Percentiles rank a stretch among this genome's conserved stretches.
phyloP scores from a whole-genome alignment of 75 land plant species.

The Larix kaempferi region DNA sequence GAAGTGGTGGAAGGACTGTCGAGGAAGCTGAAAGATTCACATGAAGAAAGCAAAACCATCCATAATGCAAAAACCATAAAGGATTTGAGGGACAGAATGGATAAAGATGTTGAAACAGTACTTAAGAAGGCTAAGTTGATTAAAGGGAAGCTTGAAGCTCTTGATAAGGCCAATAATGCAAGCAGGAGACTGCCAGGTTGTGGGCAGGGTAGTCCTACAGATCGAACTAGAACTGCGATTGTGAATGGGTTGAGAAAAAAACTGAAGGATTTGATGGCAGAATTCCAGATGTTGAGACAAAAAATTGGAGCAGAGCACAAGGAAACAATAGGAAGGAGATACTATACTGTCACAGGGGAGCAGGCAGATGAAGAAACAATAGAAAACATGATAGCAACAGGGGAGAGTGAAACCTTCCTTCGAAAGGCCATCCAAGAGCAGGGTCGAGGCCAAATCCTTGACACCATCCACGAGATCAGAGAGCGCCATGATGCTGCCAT shows the following conservation, averaged over 20 bases:
- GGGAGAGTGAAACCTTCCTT: slow-evolving; percentile 62
- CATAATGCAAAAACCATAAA: slow-evolving; percentile 68
- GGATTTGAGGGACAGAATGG: slow-evolving; percentile 53
- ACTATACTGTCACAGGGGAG: slow-evolving; percentile 81
- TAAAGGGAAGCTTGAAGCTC: slow-evolving; percentile 53
- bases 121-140: slow-evolving; percentile 53
- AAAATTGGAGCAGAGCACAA: slow-evolving; percentile 67
- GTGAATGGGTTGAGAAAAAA: slow-evolving; percentile 65
- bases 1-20: slow-evolving; percentile 42
- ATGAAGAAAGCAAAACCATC: slow-evolving; percentile 61
- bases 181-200: slow-evolving; percentile 46
- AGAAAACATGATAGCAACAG: slow-evolving; percentile 70
- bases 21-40: slow-evolving; percentile 41
- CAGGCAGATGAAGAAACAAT: slow-evolving; percentile 60
- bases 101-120: slow-evolving; percentile 49
- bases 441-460: slow-evolving; percentile 70
- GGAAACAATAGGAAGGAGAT: slow-evolving; percentile 74
- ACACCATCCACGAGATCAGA: slow-evolving; percentile 78
- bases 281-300: slow-evolving; percentile 70
- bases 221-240: slow-evolving; percentile 63
- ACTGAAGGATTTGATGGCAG: slow-evolving; percentile 81
- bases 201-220: slow-evolving; percentile 62
- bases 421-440: slow-evolving; percentile 73
- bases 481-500: slow-evolving; percentile 75
- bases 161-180: slow-evolving; percentile 68